Percentiles rank a stretch among this genome's conserved stretches.
Conservation (phyloP, 108 stramenopile genomes). For the Pseudonitzschia pungens region DNA sequence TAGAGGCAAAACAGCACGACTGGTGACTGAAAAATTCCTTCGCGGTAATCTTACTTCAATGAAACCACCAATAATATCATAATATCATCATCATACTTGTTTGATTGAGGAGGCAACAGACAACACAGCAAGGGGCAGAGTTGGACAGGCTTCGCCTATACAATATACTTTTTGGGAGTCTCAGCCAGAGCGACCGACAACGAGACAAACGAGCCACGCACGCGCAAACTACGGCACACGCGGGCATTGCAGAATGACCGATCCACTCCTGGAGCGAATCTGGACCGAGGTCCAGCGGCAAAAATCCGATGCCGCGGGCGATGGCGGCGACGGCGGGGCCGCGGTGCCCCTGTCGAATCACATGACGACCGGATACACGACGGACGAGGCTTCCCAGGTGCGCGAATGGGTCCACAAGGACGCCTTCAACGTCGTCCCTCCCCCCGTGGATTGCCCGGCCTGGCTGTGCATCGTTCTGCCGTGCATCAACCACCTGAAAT, state of each 20-base stretch:
- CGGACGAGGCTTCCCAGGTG: conserved; percentile 60
- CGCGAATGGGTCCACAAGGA: conserved; percentile 41
- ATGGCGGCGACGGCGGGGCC: background rate
- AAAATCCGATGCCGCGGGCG: background rate
- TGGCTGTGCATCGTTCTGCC: conserved; percentile 83
- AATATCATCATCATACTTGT: no score
- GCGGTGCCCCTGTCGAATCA: background rate
- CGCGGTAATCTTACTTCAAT: no score
- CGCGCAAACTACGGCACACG: no score
- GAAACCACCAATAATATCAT: no score
- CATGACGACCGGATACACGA: conserved; percentile 44
- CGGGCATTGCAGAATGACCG: background rate
- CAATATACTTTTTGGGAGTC: no score
- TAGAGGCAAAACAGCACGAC: no score
- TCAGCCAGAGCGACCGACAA: no score
- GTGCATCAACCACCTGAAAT: conserved; percentile 77
- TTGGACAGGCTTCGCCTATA: no score
- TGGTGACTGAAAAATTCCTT: no score
- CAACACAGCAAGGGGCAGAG: no score
- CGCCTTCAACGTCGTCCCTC: conserved; percentile 54
- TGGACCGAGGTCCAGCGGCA: conserved; percentile 3
- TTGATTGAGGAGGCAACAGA: no score
- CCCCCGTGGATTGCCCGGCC: conserved; percentile 77
- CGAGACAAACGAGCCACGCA: no score
- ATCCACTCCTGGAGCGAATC: background rate